Evolutionary conservation across 1,139 yeast species (phyloP), one percentile per base, ranked within the genome.

Genomic region (Suhomyces ambrosiae): DNA sequence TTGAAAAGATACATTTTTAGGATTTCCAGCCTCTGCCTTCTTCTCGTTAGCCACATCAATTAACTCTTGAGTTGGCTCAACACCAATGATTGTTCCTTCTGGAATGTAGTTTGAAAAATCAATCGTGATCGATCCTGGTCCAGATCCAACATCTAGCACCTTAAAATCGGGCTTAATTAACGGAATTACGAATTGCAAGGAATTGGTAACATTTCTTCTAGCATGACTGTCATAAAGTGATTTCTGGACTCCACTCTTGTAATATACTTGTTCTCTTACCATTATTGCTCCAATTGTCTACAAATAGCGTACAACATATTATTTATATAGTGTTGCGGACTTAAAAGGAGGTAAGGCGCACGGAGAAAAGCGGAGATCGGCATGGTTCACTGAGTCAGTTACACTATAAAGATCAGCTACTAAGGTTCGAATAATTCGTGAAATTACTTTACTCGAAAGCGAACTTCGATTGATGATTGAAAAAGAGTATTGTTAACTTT

Each of bases 131-230:
- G 72, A 53, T 1, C 71, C 74, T 2, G 74, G 74, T 0, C 74
- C 74, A 43, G 65, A 62, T 2, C 75, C 75, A 11, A 68, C 67
- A 44, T 69, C 74, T 14, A 68, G 54, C n/a, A 68, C 51, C 27
- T 48, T 45, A 33, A 51, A 49, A 26, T 52, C 48, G 5, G 60
- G 53, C 39, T 60, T 51, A 31, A 68, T 39, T 21, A 56, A 50
- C 2, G 63, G 61, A 14, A 64, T 41, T 32, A 64, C 38, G 42
- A 54, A 66, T 2, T 49, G 51, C 5, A 60, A 50, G 3, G 66
- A 60, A 41, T 61, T 61, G 21, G 48, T 55, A 2, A 62, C 68
- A 2, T 55, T 60, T 41, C 73, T 49, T 68, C 71, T 65, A 9
- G 54, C 39, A 44, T 67, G 73, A 5, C 71, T 56, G 19, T 53